Evolutionary conservation across 805 yeast species (phyloP), one percentile per base, ranked within the genome.

Genomic region (Yamadazyma philogaea): DNA sequence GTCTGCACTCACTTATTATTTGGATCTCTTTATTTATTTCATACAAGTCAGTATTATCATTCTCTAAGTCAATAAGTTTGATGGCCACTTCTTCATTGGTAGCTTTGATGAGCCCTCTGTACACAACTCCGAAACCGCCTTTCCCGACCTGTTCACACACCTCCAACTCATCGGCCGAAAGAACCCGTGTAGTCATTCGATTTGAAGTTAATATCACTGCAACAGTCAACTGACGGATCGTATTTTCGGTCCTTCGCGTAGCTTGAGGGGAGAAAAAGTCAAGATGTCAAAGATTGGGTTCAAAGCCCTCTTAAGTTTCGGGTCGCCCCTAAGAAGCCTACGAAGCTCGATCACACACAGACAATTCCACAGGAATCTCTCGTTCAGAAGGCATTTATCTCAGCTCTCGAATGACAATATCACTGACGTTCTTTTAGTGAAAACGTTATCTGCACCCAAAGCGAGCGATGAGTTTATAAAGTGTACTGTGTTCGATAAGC

Each of bases 101-200:
- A 42, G 37, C 69, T 51, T 66, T 66, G 50, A 82, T 76, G 7
- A 74, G 50, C 1, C 86, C 93, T 30, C 78, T 64, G 59, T 79
- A 85, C 1, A 85, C 93, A 3, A 79, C 82, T 0, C 93, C 93
- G 59, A 84, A 85, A 7, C 87, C 86, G 1, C 93, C 93, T 42
- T 83, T 65, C 3, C 93, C 93, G 3, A 86, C 77, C 58, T 84
- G 73, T 44, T 70, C 75, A 48, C 65, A 68, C 2, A 70, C 65
- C 36, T 69, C 70, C 15, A 70, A 52, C 48, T 70, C 72, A 12
- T 66, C 72, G 5, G 69, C 61, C 17, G 66, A 58, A 34, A 52
- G 26, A 16, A 66, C 54, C 35, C 63, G 32, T 15, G 44, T 40
- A 4, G 40, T 39, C 39, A 37, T 39, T 15, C 12, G 28, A 11